Evolutionary conservation across 2,329 filamentous ascomycete genomes (phyloP), one percentile per base, ranked within the genome.

Genomic region (Capronia epimyces): DNA sequence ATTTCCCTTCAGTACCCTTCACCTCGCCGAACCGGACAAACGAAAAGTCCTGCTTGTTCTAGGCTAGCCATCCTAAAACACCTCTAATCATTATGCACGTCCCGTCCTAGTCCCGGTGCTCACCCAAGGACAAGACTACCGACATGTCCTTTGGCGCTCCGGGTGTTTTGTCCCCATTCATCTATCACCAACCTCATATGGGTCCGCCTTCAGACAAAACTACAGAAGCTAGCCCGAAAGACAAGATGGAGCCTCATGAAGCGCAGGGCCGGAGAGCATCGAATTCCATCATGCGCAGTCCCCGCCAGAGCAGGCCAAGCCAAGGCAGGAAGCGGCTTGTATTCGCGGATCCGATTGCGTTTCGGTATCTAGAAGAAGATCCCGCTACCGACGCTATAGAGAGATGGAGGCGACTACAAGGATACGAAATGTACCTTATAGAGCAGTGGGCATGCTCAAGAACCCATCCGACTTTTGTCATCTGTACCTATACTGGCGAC

Each of bases 371-470:
- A 18, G 87, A 95, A 71, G 87, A 94, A 65, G 93, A 97, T 58
- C 75, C 82, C 1, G 81, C 79, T 3, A 89, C 89, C 3, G 77
- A 75, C 2, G 82, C 95, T 6, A 75, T 95, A 57, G 81, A 90
- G 60, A 83, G 85, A 46, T 81, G 82, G 49, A 76, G 78, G 43
- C 74, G 79, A 43, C 77, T 98, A 4, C 73, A 80, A 54, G 91
- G 91, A 59, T 97, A 96, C 69, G 90, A 97, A 67, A 76, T 91
- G 55, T 97, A 97, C 68, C 72, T 97, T 13, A 89, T 97, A 58
- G 93, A 97, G 68, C 93, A 98, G 75, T 98, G 93, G 93, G 89
- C 89, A 4, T 96, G 90, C 69, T 96, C 91, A 10, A 82, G 93
- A 46, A 79, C 83, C 50, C 89, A 94, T 56, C 91, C 91, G 1